Base-by-base conservation (phyloP, 2,329 filamentous ascomycete species). In the Colletotrichum sp. region DNA sequence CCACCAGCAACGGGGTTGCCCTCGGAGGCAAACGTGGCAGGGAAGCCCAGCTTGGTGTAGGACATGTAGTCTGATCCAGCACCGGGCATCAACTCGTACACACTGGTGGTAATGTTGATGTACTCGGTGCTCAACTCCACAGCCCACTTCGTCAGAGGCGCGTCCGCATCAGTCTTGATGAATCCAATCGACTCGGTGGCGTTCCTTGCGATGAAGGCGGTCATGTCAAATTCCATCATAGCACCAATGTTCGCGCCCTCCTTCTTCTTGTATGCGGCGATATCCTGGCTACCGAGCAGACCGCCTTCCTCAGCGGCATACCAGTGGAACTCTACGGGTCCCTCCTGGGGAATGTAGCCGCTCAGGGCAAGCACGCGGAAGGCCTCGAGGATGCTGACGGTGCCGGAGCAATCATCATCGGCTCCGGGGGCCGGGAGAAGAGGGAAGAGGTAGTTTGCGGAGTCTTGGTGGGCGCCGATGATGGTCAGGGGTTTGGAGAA, bases 261-360 rank as follows among this genome's bases (percentile, higher is more conserved):
- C 79, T 91, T 90, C 82, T 92, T 90, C 83, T 95, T 95, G 16
- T 90, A 87, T 60, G 89, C 88, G 83, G 94, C 95, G 80, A 95
- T 91, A 10, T 92, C 93, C 81, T 95, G 93, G 63, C 91, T 77
- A 30, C 85, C 85, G 8, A 87, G 81, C 68, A 96, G 88, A 13
- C 94, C 94, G 18, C 92, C 93, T 81, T 95, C 94, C 81, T 95
- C 94, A 1, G 93, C 94, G n/a, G 91, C 92, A 84, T 95, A 95
- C 93, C 93, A 96, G 82, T 95, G 93, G 83, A 95, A 95, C 84
- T 95, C 94, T 69, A 95, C 84, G 0, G 93, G 83, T 0, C 83
- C 83, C 9, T 83, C 79, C 32, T 79, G 72, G 4, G 84, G 84
- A 22, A 81, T 77, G 67, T 78, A 85, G 1, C 83, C 83, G 30